Conservation (phyloP, 2,329 filamentous ascomycete genomes). For the Domatiomyces globalis region DNA sequence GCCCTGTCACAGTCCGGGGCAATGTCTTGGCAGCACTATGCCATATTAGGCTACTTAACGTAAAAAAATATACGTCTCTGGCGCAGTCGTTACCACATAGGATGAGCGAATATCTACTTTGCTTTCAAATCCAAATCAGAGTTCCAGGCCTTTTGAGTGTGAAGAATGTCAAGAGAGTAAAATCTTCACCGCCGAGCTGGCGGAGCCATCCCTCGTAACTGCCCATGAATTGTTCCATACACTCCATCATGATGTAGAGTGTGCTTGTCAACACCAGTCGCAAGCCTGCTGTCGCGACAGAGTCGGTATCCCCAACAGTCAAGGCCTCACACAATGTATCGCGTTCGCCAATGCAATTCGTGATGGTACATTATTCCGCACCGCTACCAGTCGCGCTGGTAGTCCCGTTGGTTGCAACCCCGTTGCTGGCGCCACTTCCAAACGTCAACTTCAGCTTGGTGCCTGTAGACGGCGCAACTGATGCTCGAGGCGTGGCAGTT, state of each 20-base stretch:
- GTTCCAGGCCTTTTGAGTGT: neutral
- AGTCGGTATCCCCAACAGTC: neutral
- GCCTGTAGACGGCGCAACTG: conserved; percentile 40
- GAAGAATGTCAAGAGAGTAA: neutral
- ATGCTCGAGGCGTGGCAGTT: conserved; percentile 47
- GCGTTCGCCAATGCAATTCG: neutral
- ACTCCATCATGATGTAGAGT: neutral
- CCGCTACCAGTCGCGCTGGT: conserved; percentile 24
- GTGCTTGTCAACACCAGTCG: neutral
- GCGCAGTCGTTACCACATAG: neutral
- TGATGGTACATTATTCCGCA: conserved; percentile 20
- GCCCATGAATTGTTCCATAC: neutral
- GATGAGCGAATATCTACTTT: neutral
- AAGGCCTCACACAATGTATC: neutral
- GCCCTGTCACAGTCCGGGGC: neutral
- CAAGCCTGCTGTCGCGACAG: neutral
- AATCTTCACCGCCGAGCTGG: neutral
- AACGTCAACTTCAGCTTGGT: conserved; percentile 55
- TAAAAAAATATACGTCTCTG: neutral
- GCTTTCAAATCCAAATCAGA: neutral
- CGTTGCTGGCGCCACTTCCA: conserved; percentile 29
- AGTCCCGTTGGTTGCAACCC: conserved; percentile 20
- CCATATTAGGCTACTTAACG: neutral
- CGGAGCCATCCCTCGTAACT: neutral
- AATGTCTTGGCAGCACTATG: neutral